Conservation (phyloP, 306 rosid genomes). For the Arachis hypogaea region DNA sequence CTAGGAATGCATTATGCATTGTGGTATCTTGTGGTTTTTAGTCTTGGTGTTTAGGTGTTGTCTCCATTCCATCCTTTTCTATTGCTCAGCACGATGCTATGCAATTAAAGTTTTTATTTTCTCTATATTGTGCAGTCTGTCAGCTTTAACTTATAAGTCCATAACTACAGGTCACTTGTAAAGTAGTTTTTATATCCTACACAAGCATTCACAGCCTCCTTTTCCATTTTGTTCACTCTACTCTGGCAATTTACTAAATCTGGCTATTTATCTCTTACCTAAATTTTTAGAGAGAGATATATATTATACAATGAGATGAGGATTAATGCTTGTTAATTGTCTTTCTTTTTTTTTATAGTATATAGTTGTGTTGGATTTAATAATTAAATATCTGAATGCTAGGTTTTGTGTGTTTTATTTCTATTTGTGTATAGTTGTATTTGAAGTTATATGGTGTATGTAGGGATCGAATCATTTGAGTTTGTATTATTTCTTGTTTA, state of each 20-base stretch:
- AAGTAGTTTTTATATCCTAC: not conserved
- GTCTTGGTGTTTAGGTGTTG: not conserved
- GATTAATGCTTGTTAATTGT: not conserved
- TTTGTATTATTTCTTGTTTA: not conserved
- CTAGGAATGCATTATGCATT: constrained; percentile 34
- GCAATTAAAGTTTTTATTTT: constrained; percentile 31
- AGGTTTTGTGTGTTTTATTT: constrained; percentile 7
- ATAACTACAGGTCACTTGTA: constrained; percentile 21
- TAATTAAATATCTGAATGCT: not conserved
- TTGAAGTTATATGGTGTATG: not conserved
- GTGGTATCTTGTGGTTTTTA: constrained; percentile 1
- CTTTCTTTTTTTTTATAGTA: not conserved
- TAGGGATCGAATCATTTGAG: not conserved
- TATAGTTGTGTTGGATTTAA: constrained; percentile 20
- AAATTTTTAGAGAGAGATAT: not conserved
- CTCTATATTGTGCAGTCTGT: constrained; percentile 36
- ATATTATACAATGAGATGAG: not conserved
- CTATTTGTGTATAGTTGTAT: not conserved
- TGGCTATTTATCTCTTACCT: not conserved
- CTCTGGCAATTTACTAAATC: not conserved
- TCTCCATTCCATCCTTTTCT: not conserved
- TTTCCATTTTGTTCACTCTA: not conserved
- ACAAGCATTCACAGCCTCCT: constrained; percentile 10
- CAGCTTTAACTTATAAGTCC: not conserved
- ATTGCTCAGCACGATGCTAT: constrained; percentile 5